Conservation (phyloP, 371 early-diverging fungal genomes). For the Circinella minor region DNA sequence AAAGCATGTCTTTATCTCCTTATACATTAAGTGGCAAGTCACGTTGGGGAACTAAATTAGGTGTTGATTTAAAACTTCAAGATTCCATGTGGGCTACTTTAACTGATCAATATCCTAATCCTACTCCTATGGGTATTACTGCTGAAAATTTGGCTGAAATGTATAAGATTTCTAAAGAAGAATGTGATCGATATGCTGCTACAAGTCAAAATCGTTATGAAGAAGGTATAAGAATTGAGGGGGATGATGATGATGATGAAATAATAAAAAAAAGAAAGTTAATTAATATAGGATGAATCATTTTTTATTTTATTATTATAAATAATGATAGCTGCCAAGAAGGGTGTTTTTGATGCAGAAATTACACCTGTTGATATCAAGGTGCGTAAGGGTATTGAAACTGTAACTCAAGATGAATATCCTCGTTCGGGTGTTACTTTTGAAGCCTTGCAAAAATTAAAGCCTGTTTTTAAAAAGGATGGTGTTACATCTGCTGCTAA, state of each 20-base stretch:
- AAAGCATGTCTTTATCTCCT: conserved; percentile 93
- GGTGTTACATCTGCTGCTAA: conserved; percentile 96
- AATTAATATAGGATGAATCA: not conserved
- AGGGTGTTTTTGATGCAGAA: conserved; percentile 83
- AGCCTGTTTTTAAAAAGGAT: conserved; percentile 89
- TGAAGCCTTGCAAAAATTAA: conserved; percentile 79
- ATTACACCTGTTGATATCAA: conserved; percentile 89
- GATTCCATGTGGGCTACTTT: conserved; percentile 88
- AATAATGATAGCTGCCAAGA: conserved; percentile 38
- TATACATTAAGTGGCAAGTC: conserved; percentile 75
- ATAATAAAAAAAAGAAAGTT: not conserved
- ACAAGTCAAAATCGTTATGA: conserved; percentile 86
- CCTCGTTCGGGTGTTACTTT: conserved; percentile 85
- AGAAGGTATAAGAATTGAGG: conserved; percentile 50
- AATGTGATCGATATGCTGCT: conserved; percentile 90
- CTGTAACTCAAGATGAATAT: conserved; percentile 86
- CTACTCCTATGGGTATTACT: conserved; percentile 95
- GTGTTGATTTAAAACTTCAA: conserved; percentile 85
- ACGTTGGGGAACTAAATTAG: conserved; percentile 87
- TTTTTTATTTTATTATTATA: not conserved
- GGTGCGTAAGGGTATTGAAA: conserved; percentile 70
- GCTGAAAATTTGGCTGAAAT: conserved; percentile 93
- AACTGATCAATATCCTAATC: conserved; percentile 86
- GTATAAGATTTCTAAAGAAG: conserved; percentile 80
- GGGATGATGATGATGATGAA: not conserved